These are phyloP conservation scores for Epichloe uncinata DNA, from an alignment of 2,329 filamentous ascomycete genomes.

Conservation along the genomic window DNA sequence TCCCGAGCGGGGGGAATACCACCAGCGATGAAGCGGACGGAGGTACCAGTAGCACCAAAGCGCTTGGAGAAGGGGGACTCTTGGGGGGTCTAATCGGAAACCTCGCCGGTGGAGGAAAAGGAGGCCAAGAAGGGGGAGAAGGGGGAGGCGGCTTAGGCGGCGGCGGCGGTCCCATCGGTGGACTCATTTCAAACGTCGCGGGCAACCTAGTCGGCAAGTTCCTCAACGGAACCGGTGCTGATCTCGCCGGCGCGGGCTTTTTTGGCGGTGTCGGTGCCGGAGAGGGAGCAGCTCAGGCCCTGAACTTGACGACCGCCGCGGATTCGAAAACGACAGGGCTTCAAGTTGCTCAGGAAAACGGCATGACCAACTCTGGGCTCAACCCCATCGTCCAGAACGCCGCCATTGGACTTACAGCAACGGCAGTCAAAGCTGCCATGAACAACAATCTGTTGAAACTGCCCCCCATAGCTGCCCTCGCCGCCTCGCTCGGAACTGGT, in stretches of 20 bases:
- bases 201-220: constrained; percentile 1
- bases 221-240: constrained; percentile 3
- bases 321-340: constrained; percentile 7
- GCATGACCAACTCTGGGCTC: constrained; percentile 16
- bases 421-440: constrained; percentile 15
- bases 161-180: neutral
- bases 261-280: constrained; percentile 15
- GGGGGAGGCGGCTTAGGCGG: neutral
- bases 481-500: constrained; percentile 11
- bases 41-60: neutral
- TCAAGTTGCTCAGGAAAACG: constrained; percentile 15
- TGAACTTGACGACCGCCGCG: constrained; percentile 9
- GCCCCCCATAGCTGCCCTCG: constrained; percentile 9
- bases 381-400: constrained; percentile 18
- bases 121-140: neutral
- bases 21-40: neutral
- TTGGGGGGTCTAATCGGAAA: neutral
- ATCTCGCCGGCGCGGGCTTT: constrained; percentile 8
- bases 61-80: neutral
- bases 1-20: neutral
- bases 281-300: constrained; percentile 12
- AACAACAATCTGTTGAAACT: constrained; percentile 7
- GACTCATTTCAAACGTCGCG: constrained; percentile 3
- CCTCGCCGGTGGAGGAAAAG: neutral
- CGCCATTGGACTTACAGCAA: constrained; percentile 15